Evolutionary conservation across 1,284 basidiomycete genomes (phyloP), one percentile per base, ranked within the genome.

Genomic region (Tranzscheliella williamsii): DNA sequence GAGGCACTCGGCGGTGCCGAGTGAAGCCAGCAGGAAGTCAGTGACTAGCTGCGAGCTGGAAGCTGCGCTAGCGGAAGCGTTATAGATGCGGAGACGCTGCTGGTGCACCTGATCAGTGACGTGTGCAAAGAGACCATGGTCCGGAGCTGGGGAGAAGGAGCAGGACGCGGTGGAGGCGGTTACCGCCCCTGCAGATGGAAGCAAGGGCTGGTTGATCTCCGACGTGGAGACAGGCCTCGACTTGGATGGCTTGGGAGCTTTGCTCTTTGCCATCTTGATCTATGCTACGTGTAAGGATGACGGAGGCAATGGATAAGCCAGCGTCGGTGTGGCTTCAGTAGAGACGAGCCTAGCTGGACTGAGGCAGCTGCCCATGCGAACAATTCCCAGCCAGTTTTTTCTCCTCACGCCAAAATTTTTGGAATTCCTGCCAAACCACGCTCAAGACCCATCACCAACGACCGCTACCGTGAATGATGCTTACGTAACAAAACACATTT

Each of bases 41-140:
- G 85, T 84, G 24, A 86, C 72, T 13, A 83, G 80, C 75, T 85
- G 80, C 67, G 87, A 85, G 9, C 84, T 83, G 21, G 84, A 78
- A 18, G 84, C 81, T 54, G 83, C 82, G 24, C 81, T 81, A 9
- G 84, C 82, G 13, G 80, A 67, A 4, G 84, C 83, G 72, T 85
- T 82, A 75, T 86, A 87, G 36, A 88, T 81, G 56, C 85, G 84
- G 46, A 88, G 78, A 31, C 86, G 83, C 71, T 88, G 86, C 73
- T 87, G 88, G 80, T 88, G 86, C 38, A 88, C 81, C 5, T 86
- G 83, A 17, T 87, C 81, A 23, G 85, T 85, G 36, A 87, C 76
- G 53, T 86, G 82, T 2, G 85, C 86, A 72, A 87, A 87, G 41
- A 84, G 79, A 38, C 80, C 78, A 36, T 83, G 84, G 45, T 82